Conservation (phyloP, 2,329 filamentous ascomycete species). For the Rhynchosporium secalis region DNA sequence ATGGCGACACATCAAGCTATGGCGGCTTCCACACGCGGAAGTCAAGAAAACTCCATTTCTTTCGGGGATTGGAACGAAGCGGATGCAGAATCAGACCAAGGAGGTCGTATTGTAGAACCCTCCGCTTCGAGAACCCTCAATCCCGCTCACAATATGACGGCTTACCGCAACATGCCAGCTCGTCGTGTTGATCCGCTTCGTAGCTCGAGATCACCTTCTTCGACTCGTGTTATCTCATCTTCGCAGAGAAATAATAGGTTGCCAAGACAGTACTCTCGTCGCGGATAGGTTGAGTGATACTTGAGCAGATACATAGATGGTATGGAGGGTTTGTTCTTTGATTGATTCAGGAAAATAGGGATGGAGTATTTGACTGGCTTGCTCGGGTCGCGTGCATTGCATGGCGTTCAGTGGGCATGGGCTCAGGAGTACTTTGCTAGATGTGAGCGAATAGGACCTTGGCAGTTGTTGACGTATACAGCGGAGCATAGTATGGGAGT, state of each 20-base stretch:
- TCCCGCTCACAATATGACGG: conserved; percentile 25
- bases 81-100: conserved; percentile 16
- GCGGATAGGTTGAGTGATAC: background rate
- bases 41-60: conserved; percentile 22
- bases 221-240: conserved; percentile 30
- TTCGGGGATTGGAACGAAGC: conserved; percentile 25
- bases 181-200: conserved; percentile 31
- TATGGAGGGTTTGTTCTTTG: background rate
- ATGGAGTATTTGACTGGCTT: conserved; percentile 6
- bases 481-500: background rate
- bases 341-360: conserved; percentile 11
- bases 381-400: background rate
- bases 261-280: conserved; percentile 29
- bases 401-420: background rate
- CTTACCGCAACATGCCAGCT: conserved; percentile 28
- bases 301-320: no score
- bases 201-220: conserved; percentile 34
- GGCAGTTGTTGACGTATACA: background rate
- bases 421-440: background rate
- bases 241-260: conserved; percentile 28
- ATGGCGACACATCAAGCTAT: conserved; percentile 37
- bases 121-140: conserved; percentile 19
- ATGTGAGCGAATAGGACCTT: background rate
- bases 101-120: conserved; percentile 24
- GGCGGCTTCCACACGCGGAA: conserved; percentile 21